Evolutionary conservation across 306 rosid species (phyloP), one percentile per base, ranked within the genome.

Genomic region (Rubus parviflorus): DNA sequence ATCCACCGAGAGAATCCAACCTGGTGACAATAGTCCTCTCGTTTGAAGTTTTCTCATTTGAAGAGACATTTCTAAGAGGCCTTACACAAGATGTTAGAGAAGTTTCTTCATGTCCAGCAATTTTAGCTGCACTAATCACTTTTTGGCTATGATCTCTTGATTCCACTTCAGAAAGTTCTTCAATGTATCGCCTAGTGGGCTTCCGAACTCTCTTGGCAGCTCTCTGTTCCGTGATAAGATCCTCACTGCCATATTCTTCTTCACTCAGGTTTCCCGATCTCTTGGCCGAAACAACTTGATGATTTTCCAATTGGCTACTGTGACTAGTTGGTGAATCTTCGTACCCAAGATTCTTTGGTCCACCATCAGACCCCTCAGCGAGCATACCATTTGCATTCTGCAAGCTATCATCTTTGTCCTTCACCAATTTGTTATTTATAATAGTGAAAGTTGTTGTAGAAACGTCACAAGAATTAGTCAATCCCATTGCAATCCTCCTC

Each of bases 171-270:
- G 99, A 92, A 75, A 90, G 92, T 81, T 95, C 99, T 91, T 95
- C 99, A 85, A 95, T 95, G 80, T 95, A 95, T 88, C 99, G 86
- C 85, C 75, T 92, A 7, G 99, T 95, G 74, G 99, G 99, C 87
- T 87, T 95, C 66, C 99, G 87, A 47, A 92, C 77, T 86, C 99
- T 90, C 89, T 95, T 95, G 5, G 75, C 92, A 82, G 84, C 93
- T 85, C 86, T 88, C 78, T 90, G 82, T 62, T 87, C 90, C 35
- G 62, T 42, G 30, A 67, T 85, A 62, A 77, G 82, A 83, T 85
- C 87, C 82, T 85, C 89, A 80, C 70, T 78, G 43, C 81, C 89
- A 82, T 75, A 73, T 73, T 86, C 90, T 64, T 88, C 96, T n/a
- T 56, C 70, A n/a, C 84, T 58, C 76, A 38, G 80, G 77, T 70